Conservation (phyloP, 2,329 filamentous ascomycete genomes). For the Epicoccum sorghinum region DNA sequence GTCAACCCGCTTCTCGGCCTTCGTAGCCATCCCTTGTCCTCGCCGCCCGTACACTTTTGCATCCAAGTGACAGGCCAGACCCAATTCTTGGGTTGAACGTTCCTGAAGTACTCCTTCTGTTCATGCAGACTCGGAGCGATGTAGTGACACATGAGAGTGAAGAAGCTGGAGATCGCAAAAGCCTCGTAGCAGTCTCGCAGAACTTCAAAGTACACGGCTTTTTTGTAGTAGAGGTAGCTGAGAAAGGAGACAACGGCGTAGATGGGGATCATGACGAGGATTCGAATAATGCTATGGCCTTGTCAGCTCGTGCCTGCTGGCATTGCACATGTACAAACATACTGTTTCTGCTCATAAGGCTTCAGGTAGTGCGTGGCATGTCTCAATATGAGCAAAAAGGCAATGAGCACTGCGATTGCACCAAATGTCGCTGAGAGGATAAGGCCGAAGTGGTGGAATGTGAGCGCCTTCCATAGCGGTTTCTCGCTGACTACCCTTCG, state of each 20-base stretch:
- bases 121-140: conserved; percentile 76
- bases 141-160: conserved; percentile 81
- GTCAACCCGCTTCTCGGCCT: conserved; percentile 81
- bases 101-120: conserved; percentile 82
- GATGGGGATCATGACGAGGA: conserved; percentile 85
- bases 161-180: conserved; percentile 87
- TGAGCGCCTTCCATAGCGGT: conserved; percentile 60
- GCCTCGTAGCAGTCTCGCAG: conserved; percentile 87
- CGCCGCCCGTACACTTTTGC: conserved; percentile 71
- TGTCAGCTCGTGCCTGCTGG: conserved; percentile 17
- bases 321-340: conserved; percentile 29
- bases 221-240: conserved; percentile 74
- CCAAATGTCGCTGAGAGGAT: conserved; percentile 61
- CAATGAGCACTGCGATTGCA: conserved; percentile 57
- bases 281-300: conserved; percentile 73
- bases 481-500: conserved; percentile 49
- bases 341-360: conserved; percentile 66
- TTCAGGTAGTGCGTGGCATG: conserved; percentile 67
- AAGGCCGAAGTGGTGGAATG: conserved; percentile 63
- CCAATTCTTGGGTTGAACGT: conserved; percentile 73
- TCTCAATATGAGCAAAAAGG: conserved; percentile 60
- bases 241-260: conserved; percentile 78
- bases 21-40: conserved; percentile 69
- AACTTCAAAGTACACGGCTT: conserved; percentile 81
- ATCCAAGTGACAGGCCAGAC: conserved; percentile 75